Percentiles rank a stretch among this genome's conserved stretches.
phyloP scores from a whole-genome alignment of 1,139 yeast species.

The Pneumocystis canis region DNA sequence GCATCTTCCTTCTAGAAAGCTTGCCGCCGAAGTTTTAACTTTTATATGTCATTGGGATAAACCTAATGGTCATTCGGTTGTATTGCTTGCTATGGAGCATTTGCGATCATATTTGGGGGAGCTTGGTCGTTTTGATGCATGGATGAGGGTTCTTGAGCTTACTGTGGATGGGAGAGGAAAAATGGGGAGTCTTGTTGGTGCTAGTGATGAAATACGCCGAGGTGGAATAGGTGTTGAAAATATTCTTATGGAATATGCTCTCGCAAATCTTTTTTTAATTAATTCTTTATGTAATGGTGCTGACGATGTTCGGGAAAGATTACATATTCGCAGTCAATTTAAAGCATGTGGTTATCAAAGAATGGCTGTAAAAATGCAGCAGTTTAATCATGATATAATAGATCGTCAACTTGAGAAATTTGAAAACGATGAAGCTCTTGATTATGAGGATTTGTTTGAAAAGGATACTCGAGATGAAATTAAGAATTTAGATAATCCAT shows the following conservation, averaged over 20 bases:
- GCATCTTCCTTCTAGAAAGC: conserved; percentile 56
- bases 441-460: conserved; percentile 49
- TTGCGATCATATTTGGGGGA: conserved; percentile 49
- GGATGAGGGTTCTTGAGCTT: conserved; percentile 60
- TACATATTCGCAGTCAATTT: conserved; percentile 63
- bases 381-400: conserved; percentile 48
- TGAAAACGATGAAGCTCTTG: conserved; percentile 52
- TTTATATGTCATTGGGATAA: conserved; percentile 38
- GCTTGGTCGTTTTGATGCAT: conserved; percentile 58
- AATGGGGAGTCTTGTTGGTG: conserved; percentile 82
- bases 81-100: conserved; percentile 47
- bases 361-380: conserved; percentile 46
- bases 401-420: conserved; percentile 53
- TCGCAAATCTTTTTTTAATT: conserved; percentile 61
- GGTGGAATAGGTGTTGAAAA: conserved; percentile 52
- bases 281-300: conserved; percentile 59
- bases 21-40: conserved; percentile 64
- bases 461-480: conserved; percentile 25
- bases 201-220: conserved; percentile 67
- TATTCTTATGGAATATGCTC: conserved; percentile 63
- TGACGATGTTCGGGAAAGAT: conserved; percentile 48
- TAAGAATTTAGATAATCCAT: conserved; percentile 41
- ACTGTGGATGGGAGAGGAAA: conserved; percentile 80
- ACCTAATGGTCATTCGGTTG: conserved; percentile 50
- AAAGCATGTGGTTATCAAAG: conserved; percentile 60